phyloP scores from a whole-genome alignment of 2,329 filamentous ascomycete genomes.

The Arthrobotrys iridis region DNA sequence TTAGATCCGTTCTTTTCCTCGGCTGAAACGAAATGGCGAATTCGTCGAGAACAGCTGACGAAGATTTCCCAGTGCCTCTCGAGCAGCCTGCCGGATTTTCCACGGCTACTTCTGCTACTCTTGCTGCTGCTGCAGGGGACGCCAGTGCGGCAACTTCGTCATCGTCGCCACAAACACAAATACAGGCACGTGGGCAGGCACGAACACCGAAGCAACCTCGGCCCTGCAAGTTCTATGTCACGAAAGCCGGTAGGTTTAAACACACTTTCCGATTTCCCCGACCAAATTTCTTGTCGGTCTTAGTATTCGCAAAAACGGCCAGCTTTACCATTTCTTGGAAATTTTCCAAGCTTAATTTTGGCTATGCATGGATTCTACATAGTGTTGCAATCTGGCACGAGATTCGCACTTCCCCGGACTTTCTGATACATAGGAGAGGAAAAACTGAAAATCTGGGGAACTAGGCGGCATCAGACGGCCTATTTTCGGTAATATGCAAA shows the following conservation, averaged over 20 bases:
- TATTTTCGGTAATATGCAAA: constrained; percentile 50
- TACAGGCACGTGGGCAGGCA: constrained; percentile 43
- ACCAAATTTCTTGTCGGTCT: constrained; percentile 5
- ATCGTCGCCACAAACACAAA: constrained; percentile 18
- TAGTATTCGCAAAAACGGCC: background rate
- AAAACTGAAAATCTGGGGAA: constrained; percentile 36
- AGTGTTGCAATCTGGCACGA: constrained; percentile 36
- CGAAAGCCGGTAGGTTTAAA: constrained; percentile 44
- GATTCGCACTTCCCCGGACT: constrained; percentile 24
- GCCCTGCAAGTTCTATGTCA: constrained; percentile 48
- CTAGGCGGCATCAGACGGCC: constrained; percentile 13
- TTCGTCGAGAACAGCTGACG: constrained; percentile 45
- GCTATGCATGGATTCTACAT: constrained; percentile 7
- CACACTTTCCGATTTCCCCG: constrained; percentile 44
- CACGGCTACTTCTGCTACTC: constrained; percentile 7
- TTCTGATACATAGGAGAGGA: background rate
- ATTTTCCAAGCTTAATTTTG: constrained; percentile 33
- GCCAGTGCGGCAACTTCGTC: constrained; percentile 40
- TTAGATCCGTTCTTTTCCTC: constrained; percentile 12
- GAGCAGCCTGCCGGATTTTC: constrained; percentile 40
- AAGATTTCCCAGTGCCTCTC: constrained; percentile 49
- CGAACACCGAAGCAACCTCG: constrained; percentile 17
- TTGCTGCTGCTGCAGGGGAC: constrained; percentile 22
- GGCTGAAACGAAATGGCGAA: constrained; percentile 47
- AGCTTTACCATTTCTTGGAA: constrained; percentile 14